Conservation (phyloP, 2,329 filamentous ascomycete genomes). For the Pyrenophora graminea region DNA sequence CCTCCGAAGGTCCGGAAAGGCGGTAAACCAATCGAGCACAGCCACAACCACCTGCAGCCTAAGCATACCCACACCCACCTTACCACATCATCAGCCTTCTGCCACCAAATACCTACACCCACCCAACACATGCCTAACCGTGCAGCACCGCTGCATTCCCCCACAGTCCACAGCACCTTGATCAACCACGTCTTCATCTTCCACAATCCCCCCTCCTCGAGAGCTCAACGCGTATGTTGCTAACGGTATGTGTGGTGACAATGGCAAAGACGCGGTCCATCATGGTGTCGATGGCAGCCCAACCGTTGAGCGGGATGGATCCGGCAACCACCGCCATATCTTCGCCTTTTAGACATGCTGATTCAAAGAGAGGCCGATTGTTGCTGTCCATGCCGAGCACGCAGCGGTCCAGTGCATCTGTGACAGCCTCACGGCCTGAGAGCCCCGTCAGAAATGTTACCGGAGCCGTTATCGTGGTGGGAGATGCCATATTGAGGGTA, state of each 20-base stretch:
- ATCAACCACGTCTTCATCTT: slow-evolving; percentile 37
- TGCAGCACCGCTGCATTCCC: slow-evolving; percentile 17
- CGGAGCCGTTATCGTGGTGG: too few species aligned
- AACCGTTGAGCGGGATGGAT: slow-evolving; percentile 17
- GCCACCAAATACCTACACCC: neutral
- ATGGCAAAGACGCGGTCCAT: slow-evolving; percentile 22
- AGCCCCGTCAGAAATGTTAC: too few species aligned
- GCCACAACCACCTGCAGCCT: neutral
- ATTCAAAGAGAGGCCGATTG: slow-evolving; percentile 23
- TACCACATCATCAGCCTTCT: neutral
- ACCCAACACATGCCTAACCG: neutral
- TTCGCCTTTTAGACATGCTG: slow-evolving; percentile 22
- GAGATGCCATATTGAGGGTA: too few species aligned
- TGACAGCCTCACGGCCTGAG: slow-evolving; percentile 25
- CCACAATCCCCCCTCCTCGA: slow-evolving; percentile 13
- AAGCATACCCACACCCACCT: neutral
- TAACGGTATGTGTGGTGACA: slow-evolving; percentile 29
- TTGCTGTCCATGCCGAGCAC: slow-evolving; percentile 31
- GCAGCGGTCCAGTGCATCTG: slow-evolving; percentile 30
- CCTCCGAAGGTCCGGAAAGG: too few species aligned
- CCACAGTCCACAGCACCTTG: slow-evolving; percentile 25
- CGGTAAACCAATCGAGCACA: neutral
- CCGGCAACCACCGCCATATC: slow-evolving; percentile 24
- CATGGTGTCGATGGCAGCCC: slow-evolving; percentile 20
- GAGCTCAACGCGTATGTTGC: slow-evolving; percentile 28